Conservation (phyloP, 768 basidiomycete species). For the Leccinellum luteum region DNA sequence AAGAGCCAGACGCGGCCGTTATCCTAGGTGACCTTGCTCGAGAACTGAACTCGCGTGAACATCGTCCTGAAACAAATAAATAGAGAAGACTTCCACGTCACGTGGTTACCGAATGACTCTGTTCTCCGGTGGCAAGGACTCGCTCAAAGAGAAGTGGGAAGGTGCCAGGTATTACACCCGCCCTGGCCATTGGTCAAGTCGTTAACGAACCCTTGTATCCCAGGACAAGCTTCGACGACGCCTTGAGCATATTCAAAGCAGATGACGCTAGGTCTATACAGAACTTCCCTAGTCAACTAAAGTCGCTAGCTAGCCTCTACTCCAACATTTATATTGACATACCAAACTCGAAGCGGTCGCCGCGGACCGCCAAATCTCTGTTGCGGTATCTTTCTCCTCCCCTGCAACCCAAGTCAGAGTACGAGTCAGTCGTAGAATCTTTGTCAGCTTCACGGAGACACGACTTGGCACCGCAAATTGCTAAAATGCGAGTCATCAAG, state of each 20-base stretch:
- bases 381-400: conserved; percentile 46
- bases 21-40: conserved; percentile 59
- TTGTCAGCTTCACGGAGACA: conserved; percentile 45
- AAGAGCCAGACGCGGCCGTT: conserved; percentile 88
- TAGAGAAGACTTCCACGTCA: conserved; percentile 68
- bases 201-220: conserved; percentile 3
- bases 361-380: conserved; percentile 49
- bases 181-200: not conserved
- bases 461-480: conserved; percentile 67
- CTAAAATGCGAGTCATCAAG: conserved; percentile 74
- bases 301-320: conserved; percentile 47
- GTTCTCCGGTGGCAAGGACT: conserved; percentile 75
- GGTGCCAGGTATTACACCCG: conserved; percentile 59
- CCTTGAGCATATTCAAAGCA: conserved; percentile 66
- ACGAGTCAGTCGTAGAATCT: conserved; percentile 54
- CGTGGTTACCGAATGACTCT: conserved; percentile 86
- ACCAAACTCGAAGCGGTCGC: conserved; percentile 40
- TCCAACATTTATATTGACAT: conserved; percentile 55
- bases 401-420: conserved; percentile 38
- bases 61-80: conserved; percentile 1
- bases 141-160: conserved; percentile 86
- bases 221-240: conserved; percentile 67
- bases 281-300: conserved; percentile 56
- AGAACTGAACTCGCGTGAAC: not conserved
- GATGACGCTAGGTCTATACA: conserved; percentile 67